Conservation (phyloP, 2,329 filamentous ascomycete genomes). For the Aspergillus phoenicis region DNA sequence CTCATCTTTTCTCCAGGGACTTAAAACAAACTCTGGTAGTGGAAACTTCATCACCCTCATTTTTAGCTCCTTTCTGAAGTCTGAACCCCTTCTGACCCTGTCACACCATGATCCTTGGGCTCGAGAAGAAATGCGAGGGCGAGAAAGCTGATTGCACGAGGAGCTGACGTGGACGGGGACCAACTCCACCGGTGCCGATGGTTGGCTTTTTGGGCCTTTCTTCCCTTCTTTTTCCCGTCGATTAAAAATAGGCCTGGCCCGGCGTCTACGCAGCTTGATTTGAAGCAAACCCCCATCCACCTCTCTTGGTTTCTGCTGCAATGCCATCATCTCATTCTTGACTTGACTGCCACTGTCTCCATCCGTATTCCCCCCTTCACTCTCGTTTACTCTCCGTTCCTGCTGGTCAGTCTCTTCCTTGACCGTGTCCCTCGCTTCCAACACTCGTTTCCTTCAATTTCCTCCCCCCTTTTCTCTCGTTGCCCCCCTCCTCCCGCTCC, state of each 20-base stretch:
- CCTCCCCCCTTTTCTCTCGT: no score
- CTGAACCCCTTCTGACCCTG: not conserved
- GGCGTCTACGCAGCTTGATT: not conserved
- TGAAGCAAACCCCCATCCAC: not conserved
- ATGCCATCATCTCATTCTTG: not conserved
- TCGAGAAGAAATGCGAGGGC: not conserved
- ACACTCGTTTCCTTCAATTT: not conserved
- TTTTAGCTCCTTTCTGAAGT: not conserved
- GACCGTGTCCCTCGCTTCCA: not conserved
- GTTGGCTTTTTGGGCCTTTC: not conserved
- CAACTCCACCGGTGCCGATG: not conserved
- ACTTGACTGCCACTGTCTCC: not conserved
- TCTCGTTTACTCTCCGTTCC: not conserved
- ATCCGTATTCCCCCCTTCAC: no score
- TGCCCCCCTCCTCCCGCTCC: not conserved
- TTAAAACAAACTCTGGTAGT: not conserved
- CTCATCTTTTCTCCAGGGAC: not conserved
- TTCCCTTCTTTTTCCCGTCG: not conserved
- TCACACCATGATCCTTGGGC: not conserved
- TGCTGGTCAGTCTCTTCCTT: not conserved
- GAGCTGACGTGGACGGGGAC: constrained; percentile 4
- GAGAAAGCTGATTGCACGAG: constrained; percentile 3
- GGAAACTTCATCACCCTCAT: no score
- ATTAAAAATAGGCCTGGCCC: constrained; percentile 1
- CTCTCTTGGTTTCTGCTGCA: not conserved